Evolutionary conservation across 257 asterid species (phyloP).

Genomic region (Plantago major): DNA sequence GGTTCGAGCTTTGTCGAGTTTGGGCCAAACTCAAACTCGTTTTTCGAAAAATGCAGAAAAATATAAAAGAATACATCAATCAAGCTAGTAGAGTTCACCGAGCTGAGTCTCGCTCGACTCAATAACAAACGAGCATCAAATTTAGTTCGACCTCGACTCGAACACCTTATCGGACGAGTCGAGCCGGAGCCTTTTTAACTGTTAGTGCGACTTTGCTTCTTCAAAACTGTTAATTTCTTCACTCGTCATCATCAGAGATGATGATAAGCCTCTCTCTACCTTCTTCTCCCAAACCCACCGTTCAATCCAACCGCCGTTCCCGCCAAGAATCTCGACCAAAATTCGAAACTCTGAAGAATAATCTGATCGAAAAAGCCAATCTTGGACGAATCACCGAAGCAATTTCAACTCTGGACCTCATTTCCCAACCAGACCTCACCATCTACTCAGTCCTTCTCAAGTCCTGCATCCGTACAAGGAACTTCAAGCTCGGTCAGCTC

Average conservation of each 20-base stretch:
- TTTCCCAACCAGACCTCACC: conserved; percentile 70
- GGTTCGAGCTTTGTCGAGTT: no score
- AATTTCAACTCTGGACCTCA: conserved; percentile 64
- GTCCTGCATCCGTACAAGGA: conserved; percentile 79
- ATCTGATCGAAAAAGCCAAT: conserved; percentile 51
- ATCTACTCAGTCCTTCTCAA: conserved; percentile 81
- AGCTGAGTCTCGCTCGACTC: no score
- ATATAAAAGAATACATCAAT: no score
- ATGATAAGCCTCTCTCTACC: conserved; percentile 46
- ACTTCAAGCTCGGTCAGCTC: conserved; percentile 42
- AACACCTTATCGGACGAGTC: no score
- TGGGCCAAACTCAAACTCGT: no score
- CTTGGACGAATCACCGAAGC: conserved; percentile 62
- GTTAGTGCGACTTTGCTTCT: no score
- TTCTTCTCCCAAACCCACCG: conserved; percentile 29
- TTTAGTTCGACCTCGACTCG: no score
- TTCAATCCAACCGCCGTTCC: conserved; percentile 28
- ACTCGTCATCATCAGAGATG: not conserved
- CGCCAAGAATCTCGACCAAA: conserved; percentile 26
- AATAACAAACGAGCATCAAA: no score
- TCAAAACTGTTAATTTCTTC: no score
- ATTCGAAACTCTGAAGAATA: conserved; percentile 56
- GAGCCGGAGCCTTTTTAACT: no score
- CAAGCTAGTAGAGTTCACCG: no score
- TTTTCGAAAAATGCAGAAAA: no score